Percentiles rank a stretch among this genome's conserved stretches.
These are phyloP conservation scores for Vaccinium vitisidaea DNA, from an alignment of 148 eudicot species.

Conservation along the genomic window DNA sequence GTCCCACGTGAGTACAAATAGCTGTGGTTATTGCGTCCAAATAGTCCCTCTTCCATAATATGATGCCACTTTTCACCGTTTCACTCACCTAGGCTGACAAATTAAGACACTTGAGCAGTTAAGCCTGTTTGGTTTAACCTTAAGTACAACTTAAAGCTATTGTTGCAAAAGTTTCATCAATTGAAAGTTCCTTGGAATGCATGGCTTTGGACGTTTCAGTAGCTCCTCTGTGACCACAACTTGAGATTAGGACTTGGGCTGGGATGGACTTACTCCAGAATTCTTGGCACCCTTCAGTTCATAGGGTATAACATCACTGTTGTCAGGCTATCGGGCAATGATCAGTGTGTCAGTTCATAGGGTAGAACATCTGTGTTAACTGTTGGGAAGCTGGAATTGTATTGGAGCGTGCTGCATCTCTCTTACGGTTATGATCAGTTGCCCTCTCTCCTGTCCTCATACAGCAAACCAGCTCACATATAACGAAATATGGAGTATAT, in stretches of 20 bases:
- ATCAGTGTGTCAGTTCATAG: too few relatives aligned
- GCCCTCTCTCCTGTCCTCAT: background rate
- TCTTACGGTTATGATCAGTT: too few relatives aligned
- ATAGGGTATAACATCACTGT: background rate
- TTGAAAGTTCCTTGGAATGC: background rate
- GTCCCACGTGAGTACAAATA: background rate
- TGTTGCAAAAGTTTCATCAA: background rate
- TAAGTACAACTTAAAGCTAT: too few relatives aligned
- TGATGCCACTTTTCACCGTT: background rate
- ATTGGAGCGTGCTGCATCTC: too few relatives aligned
- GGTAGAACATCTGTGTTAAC: conserved; percentile 43
- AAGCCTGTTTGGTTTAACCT: background rate
- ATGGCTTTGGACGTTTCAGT: background rate
- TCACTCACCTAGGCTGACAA: background rate
- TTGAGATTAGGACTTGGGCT: background rate
- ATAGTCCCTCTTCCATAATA: background rate
- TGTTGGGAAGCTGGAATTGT: background rate
- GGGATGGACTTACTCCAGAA: background rate
- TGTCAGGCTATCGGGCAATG: too few relatives aligned
- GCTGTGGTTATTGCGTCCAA: background rate
- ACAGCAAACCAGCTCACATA: too few relatives aligned
- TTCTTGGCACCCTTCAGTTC: background rate
- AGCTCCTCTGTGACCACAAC: background rate
- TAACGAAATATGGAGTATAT: too few relatives aligned
- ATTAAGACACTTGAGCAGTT: background rate